Evolutionary conservation across 2,329 filamentous ascomycete species (phyloP).

Genomic region (Nemania diffusa): DNA sequence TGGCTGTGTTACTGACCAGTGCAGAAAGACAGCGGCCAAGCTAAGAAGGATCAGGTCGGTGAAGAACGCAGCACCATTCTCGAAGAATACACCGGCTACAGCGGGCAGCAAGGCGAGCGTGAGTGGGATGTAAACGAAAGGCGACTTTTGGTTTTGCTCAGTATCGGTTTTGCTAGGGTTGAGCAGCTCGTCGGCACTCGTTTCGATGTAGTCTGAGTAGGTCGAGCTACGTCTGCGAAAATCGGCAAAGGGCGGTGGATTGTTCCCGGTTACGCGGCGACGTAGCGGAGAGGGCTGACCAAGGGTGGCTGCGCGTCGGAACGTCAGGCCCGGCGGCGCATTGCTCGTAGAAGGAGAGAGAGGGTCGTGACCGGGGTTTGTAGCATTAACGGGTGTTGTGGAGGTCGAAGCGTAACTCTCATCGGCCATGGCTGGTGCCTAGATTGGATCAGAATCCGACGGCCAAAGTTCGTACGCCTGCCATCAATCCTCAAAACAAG

Average conservation of each 20-base stretch:
- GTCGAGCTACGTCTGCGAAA: conserved; percentile 76
- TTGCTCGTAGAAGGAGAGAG: conserved; percentile 28
- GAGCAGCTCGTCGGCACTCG: conserved; percentile 77
- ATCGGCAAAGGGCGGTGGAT: conserved; percentile 33
- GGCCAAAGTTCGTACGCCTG: conserved; percentile 36
- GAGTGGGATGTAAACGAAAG: conserved; percentile 83
- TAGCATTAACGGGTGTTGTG: conserved; percentile 39
- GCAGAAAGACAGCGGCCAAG: conserved; percentile 85
- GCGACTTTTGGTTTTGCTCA: conserved; percentile 65
- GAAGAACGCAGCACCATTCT: conserved; percentile 82
- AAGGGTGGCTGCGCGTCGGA: conserved; percentile 57
- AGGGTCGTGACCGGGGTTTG: conserved; percentile 29
- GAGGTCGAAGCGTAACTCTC: conserved; percentile 42
- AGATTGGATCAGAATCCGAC: conserved; percentile 7
- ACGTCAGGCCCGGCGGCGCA: conserved; percentile 50
- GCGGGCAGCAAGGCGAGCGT: conserved; percentile 87
- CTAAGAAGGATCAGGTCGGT: conserved; percentile 86
- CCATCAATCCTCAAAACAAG: conserved; percentile 15
- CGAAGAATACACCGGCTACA: conserved; percentile 83
- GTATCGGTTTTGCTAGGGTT: conserved; percentile 58
- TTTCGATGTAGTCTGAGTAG: conserved; percentile 77
- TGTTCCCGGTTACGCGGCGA: conserved; percentile 40
- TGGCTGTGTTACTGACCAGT: conserved; percentile 90
- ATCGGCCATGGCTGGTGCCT: conserved; percentile 46
- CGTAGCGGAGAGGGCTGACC: conserved; percentile 49